Evolutionary conservation across 1,139 yeast species (phyloP), one percentile per base, ranked within the genome.

Genomic region (Magnusiomyces clavatus): DNA sequence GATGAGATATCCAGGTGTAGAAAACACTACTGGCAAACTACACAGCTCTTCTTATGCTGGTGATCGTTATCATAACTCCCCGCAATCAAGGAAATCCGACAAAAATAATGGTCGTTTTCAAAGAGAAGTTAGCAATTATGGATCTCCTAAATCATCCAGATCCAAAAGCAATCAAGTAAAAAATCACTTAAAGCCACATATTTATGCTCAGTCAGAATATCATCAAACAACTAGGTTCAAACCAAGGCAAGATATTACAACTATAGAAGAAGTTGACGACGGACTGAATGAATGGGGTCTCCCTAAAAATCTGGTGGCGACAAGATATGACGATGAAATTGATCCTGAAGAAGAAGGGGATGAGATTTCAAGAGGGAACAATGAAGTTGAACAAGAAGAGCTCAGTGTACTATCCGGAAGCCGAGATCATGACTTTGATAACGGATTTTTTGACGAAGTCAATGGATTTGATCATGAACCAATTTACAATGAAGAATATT

Each of bases 211-310:
- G 29, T 47, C 51, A 5, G 55, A 49, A 29, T 52, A 49, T 37
- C 19, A 31, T 19, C 11, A 36, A 38, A 24, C 35, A 41, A 16
- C n/a, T 37, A 20, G 39, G 12, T n/a, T 44, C 16, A 16, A 11
- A n/a, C 17, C 43, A 41, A 41, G 13, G 20, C 13, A 17, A 16
- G 24, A 17, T 14, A 12, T 12, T 41, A 41, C 29, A 41, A 20
- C 44, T 12, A 16, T 39, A 20, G 52, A 49, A 20, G 55, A 53
- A 24, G 57, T 57, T 6, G 63, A 61, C 34, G 65, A 61, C 38
- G 64, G 64, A 2, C 57, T 62, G 5, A 58, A 57, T 16, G 59
- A 51, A 16, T 62, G 65, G 65, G 65, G 65, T 1, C 52, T 62
- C 4, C 65, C 65, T 24, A 59, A 60, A 46, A 51, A 57, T 13